These are phyloP conservation scores for Backusella macrospora DNA, from an alignment of 192 early-diverging fungal genomes.

Conservation along the genomic window DNA sequence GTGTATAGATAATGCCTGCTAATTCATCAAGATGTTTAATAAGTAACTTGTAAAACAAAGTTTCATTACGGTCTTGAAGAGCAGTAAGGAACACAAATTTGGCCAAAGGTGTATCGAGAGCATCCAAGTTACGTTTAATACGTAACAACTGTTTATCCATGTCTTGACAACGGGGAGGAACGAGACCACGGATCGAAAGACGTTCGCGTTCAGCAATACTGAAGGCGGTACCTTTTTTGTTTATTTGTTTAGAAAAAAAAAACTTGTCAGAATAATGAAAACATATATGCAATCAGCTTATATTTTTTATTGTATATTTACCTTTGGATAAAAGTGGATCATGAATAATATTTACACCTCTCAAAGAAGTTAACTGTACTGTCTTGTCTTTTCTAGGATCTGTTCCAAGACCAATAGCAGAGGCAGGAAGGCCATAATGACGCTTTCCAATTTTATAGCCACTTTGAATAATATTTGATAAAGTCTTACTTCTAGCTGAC, in stretches of 20 bases:
- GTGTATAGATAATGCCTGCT: constrained; percentile 56
- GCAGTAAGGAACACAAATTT: constrained; percentile 58
- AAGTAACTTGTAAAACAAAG: constrained; percentile 54
- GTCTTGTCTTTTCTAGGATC: constrained; percentile 42
- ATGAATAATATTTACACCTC: constrained; percentile 55
- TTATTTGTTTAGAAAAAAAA: too few relatives aligned
- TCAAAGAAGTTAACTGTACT: constrained; percentile 31
- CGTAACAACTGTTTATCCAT: constrained; percentile 59
- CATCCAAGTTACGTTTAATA: constrained; percentile 56
- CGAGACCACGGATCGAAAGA: constrained; percentile 55
- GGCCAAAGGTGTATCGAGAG: constrained; percentile 48
- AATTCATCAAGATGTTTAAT: constrained; percentile 55
- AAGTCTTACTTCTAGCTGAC: neutral
- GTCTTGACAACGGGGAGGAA: constrained; percentile 56
- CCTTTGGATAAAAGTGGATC: constrained; percentile 58
- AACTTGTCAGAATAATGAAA: neutral
- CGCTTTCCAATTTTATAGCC: constrained; percentile 5
- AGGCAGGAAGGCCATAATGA: constrained; percentile 18
- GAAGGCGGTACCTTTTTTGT: constrained; percentile 48
- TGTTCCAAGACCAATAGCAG: constrained; percentile 22
- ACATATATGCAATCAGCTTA: neutral
- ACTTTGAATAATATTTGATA: constrained; percentile 7
- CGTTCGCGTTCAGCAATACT: constrained; percentile 54
- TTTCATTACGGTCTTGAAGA: constrained; percentile 59
- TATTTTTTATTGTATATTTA: neutral